phyloP scores from a whole-genome alignment of 1,284 basidiomycete species.

The Crucibulum parvulum region DNA sequence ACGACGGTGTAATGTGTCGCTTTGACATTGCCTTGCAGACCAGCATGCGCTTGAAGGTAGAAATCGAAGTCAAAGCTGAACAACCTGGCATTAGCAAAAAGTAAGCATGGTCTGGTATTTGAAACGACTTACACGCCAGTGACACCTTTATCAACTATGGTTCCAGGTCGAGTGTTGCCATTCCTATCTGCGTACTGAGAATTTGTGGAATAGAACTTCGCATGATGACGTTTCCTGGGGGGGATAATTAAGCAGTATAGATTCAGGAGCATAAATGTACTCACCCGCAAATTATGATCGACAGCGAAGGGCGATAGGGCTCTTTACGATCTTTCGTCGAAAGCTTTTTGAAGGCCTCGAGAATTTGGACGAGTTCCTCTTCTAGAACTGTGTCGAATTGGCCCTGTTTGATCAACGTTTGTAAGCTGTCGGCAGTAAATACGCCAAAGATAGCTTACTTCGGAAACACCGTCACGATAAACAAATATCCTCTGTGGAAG shows the following conservation, averaged over 20 bases:
- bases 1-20: slow-evolving; percentile 79
- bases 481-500: slow-evolving; percentile 72
- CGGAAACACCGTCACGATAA: slow-evolving; percentile 80
- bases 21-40: slow-evolving; percentile 69
- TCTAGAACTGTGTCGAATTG: slow-evolving; percentile 67
- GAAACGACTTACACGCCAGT: slow-evolving; percentile 60
- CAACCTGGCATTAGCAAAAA: neutral
- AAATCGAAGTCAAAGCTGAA: slow-evolving; percentile 75
- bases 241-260: neutral
- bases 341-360: slow-evolving; percentile 62
- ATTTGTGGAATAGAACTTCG: slow-evolving; percentile 66
- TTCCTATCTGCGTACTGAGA: slow-evolving; percentile 56
- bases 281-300: slow-evolving; percentile 75
- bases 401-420: slow-evolving; percentile 47
- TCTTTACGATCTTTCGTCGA: slow-evolving; percentile 45
- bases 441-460: slow-evolving; percentile 47
- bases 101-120: neutral
- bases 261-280: slow-evolving; percentile 4
- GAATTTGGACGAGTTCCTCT: slow-evolving; percentile 64
- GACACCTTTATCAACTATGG: slow-evolving; percentile 77
- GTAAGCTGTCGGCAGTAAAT: neutral
- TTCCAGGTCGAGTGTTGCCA: slow-evolving; percentile 78
- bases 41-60: slow-evolving; percentile 78
- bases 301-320: slow-evolving; percentile 65
- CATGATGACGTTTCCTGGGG: slow-evolving; percentile 73